Evolutionary conservation across 2,329 filamentous ascomycete genomes (phyloP), one percentile per base, ranked within the genome.

Genomic region (Trichophyton equinum): DNA sequence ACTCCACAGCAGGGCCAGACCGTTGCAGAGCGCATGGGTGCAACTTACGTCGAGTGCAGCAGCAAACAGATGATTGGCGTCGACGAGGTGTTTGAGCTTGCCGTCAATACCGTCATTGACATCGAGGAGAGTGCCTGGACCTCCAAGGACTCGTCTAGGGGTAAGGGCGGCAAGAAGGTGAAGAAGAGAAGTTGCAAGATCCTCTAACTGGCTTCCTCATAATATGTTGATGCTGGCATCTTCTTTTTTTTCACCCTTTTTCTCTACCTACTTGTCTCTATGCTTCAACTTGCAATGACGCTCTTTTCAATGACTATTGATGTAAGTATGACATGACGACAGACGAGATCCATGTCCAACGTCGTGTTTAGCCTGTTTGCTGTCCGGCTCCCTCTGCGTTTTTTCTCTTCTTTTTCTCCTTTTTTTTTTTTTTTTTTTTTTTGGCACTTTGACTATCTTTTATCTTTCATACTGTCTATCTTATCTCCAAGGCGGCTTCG

Each of bases 21-120:
- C 7, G 91, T 99, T 27, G 91, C 94, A 61, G 83, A 86, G 70
- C 94, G 92, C 77, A 99, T 99, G 94, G 85, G 86, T 65, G 94
- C 94, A 11, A 82, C 86, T 70, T 99, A 99, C 78, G 92, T 96
- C 83, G 94, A 99, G 78, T 99, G 94, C 81, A 96, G 91, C 73
- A 95, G 90, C 76, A 97, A 97, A 77, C 94, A 96, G 76, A 94
- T 95, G 87, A 85, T 82, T 60, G 94, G 94, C 61, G 92, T 99
- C 53, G 90, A 97, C 73, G 92, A 97, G 70, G 94, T 97, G 71
- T 99, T 99, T 75, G 88, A 95, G 74, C 81, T 85, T 64, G 94
- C 94, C 61, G 91, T 99, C 71, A 84, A 91, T 69, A 92, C 88
- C 58, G 91, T 94, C 36, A 89, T 99, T 30, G 85, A 87, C 66